These are phyloP conservation scores for Halteria grandinella DNA, from an alignment of 73 alveolate genomes.

Conservation along the genomic window DNA sequence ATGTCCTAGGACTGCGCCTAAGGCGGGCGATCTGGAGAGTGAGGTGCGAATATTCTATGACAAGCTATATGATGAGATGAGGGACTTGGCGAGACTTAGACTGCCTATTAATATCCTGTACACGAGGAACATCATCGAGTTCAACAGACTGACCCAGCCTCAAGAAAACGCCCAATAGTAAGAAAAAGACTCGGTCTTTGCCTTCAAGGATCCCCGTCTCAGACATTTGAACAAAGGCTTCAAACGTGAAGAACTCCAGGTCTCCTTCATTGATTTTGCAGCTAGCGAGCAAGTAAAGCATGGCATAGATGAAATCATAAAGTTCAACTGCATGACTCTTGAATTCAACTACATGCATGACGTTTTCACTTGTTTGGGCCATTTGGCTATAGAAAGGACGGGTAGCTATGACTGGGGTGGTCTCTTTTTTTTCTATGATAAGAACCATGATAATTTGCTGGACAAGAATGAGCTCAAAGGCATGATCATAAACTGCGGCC, in stretches of 20 bases:
- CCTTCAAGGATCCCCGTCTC: slow-evolving; percentile 29
- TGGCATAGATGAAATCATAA: slow-evolving; percentile 26
- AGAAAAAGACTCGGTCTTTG: slow-evolving; percentile 8
- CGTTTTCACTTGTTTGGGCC: slow-evolving; percentile 2
- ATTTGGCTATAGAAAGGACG: not conserved
- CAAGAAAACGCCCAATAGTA: not conserved
- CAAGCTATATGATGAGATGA: no score
- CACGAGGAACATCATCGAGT: not conserved
- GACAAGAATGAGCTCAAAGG: slow-evolving; percentile 27
- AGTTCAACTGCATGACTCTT: slow-evolving; percentile 15
- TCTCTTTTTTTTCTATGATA: not conserved
- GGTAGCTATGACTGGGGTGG: slow-evolving; percentile 2
- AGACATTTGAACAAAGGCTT: slow-evolving; percentile 36
- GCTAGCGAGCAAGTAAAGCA: not conserved
- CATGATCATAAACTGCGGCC: slow-evolving; percentile 20
- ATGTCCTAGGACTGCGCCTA: no score
- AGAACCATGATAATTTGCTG: slow-evolving; percentile 4
- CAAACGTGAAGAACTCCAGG: slow-evolving; percentile 15
- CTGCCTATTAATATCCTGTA: slow-evolving; percentile 31
- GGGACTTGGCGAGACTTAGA: slow-evolving; percentile 21
- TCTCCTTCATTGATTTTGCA: slow-evolving; percentile 6
- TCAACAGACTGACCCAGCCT: not conserved
- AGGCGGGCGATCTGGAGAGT: no score
- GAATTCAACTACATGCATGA: slow-evolving; percentile 53
- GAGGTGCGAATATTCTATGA: no score